A percentile compares a stretch with the other conserved stretches of the same genome.
Evolutionary conservation across 2,329 filamentous ascomycete species (phyloP).

Genomic region (Clarireedia homoeocarpa): DNA sequence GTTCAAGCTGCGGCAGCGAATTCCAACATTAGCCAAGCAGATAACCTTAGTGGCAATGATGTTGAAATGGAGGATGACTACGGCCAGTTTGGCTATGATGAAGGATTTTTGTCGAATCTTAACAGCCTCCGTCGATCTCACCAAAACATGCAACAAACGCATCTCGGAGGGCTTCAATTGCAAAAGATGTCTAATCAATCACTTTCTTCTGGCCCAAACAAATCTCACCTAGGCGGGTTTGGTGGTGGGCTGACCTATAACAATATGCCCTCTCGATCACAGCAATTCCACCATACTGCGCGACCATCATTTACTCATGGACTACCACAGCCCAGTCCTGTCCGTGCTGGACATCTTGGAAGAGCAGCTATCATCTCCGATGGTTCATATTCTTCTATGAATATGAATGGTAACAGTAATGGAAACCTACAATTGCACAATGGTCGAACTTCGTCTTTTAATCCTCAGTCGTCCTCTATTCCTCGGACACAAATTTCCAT

Average conservation of each 20-base stretch:
- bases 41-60: not conserved
- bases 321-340: not conserved
- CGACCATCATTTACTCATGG: not conserved
- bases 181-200: not conserved
- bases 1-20: not conserved
- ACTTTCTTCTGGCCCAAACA: not conserved
- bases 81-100: no score
- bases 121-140: not conserved
- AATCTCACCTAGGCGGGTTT: not conserved
- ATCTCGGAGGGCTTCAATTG: not conserved
- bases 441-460: not conserved
- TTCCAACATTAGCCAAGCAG: not conserved
- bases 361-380: not conserved
- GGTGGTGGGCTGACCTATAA: not conserved
- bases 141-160: not conserved
- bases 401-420: not conserved
- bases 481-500: conserved; percentile 7
- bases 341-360: not conserved
- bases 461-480: not conserved
- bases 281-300: not conserved
- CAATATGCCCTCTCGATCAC: not conserved
- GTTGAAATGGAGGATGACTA: not conserved
- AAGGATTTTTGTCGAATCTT: not conserved
- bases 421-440: not conserved
- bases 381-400: not conserved